phyloP scores from a whole-genome alignment of 1,284 basidiomycete genomes.

The Leccinum insolens region DNA sequence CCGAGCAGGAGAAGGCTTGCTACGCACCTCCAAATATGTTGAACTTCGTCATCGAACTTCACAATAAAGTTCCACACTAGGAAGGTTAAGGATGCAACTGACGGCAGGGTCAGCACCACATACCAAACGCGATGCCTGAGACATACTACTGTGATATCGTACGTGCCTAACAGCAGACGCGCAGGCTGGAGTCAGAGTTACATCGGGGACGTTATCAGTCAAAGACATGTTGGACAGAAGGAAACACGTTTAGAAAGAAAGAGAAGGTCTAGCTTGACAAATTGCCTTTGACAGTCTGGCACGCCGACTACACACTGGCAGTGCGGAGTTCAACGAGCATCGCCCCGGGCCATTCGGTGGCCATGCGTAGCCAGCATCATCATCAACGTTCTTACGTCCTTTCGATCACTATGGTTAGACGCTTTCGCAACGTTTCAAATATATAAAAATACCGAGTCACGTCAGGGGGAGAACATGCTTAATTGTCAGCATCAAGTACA shows the following conservation, averaged over 20 bases:
- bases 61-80: constrained; percentile 22
- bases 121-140: constrained; percentile 22
- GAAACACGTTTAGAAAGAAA: constrained; percentile 4
- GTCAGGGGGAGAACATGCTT: background rate
- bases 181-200: constrained; percentile 14
- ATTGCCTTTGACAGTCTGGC: background rate
- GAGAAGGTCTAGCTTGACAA: background rate
- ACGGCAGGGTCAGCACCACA: constrained; percentile 3
- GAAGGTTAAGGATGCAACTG: constrained; percentile 19
- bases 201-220: background rate
- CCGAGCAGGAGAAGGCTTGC: background rate
- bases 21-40: constrained; percentile 27
- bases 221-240: background rate
- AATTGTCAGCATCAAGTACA: too few relatives aligned
- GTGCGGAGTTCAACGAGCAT: background rate
- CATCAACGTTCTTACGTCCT: constrained; percentile 3
- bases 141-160: constrained; percentile 23
- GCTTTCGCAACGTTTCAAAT: background rate
- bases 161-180: constrained; percentile 12
- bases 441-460: background rate
- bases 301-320: too few relatives aligned
- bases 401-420: background rate
- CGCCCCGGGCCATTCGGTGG: background rate
- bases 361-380: constrained; percentile 1
- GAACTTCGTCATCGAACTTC: constrained; percentile 21